Base-by-base conservation (phyloP, 2,329 filamentous ascomycete genomes). In the Pseudogymnoascus sp. region DNA sequence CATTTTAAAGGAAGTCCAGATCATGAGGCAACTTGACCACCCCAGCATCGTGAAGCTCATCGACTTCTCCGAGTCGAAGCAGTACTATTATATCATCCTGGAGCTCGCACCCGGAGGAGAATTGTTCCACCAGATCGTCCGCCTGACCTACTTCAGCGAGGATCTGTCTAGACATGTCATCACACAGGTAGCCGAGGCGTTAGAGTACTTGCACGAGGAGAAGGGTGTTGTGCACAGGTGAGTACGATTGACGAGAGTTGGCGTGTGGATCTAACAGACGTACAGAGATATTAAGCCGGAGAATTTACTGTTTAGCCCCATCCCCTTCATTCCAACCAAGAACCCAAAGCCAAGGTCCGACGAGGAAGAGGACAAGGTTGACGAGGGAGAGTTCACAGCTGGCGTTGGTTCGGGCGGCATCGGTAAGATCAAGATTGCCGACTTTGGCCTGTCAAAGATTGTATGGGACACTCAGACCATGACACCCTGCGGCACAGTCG, bases 391-490 rank as follows among this genome's bases (percentile, higher is more conserved):
- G 73, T 99, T 96, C 68, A 81, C 95, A 65, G 83, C 81, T 16
- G 93, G 93, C 1, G 77, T 89, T 37, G 95, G 95, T 44, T 83
- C 90, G 0, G 95, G 95, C 64, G 95, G 93, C 42, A 99, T 99
- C 67, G 95, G 95, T 34, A 81, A 84, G 67, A 96, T 99, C 79
- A 97, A 99, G 81, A 93, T 99, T 75, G 95, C 95, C 73, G 95
- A 99, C 73, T 99, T 99, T 73, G 95, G 95, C 62, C 81, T 99
- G 8, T 97, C 93, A 67, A 99, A 99, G 78, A 90, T 99, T 68
- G 91, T 99, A 14, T 99, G 95, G 95, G 95, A 97, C 71, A 95
- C 87, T 69, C 90, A 96, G 73, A 99, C 95, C 8, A 97, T 97
- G 91, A 99, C 95, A 2, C 95, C 95, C n/a, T 99, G 95, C 75